Base-by-base conservation (phyloP, 345 rosid genomes). In the Adansonia digitata region DNA sequence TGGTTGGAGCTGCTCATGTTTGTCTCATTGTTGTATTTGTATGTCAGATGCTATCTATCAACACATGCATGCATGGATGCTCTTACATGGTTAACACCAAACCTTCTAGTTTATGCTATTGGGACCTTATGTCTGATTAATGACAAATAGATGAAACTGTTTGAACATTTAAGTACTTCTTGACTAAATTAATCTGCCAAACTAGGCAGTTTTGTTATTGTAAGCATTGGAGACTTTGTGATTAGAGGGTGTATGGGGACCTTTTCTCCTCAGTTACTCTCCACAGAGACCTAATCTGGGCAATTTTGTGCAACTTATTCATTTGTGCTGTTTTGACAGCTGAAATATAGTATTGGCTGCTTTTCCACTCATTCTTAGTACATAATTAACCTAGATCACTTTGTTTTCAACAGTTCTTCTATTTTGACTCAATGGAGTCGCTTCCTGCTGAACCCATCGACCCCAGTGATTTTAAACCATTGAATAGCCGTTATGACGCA, bases 401-500 rank as follows among this genome's bases (percentile, higher is more conserved):
- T 43, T 43, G 46, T 63, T 42, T 66, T 43, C 6, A 13, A 66
- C 71, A 66, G 53, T 66, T 66, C 71, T 66, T 66, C 52, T 66
- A 66, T 43, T 66, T 66, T 66, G 71, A 43, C 53, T 66, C 53
- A 9, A 37, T 66, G 35, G 71, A 66, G 53, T 66, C 71, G 13
- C 71, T 66, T 45, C 71, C 71, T 66, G 20, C 20, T 66, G 53
- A 26, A 26, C 53, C 71, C 2, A 5, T 66, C 53, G 53, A 66
- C 71, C 35, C 71, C 35, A 66, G 52, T 43, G 71, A 66, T 66
- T 66, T 42, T 7, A 43, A 66, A 66, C 71, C 71, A 45, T 26
- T 27, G 63, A 57, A 57, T 27, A 57, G 37, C 63, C 63, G 63
- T 57, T 57, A 57, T 27, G 63, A 66, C 43, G 71, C 71, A 43